Evolutionary conservation across 1,284 basidiomycete species (phyloP).

Genomic region (Melampsora americana): DNA sequence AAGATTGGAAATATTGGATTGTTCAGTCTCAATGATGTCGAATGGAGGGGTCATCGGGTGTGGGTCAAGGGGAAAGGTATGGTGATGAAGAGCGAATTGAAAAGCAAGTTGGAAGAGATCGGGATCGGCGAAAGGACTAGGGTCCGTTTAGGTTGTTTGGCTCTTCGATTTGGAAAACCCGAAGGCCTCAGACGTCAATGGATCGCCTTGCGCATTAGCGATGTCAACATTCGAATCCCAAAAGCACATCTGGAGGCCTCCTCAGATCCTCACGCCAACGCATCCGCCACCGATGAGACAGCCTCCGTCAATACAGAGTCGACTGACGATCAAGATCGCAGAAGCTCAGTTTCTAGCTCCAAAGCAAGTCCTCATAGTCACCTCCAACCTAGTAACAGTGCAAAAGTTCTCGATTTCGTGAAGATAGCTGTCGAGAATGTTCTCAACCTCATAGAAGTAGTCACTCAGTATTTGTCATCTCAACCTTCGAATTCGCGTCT

Average conservation of each 20-base stretch:
- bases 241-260: constrained; percentile 25
- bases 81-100: background rate
- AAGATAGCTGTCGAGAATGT: background rate
- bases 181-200: constrained; percentile 42
- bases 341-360: constrained; percentile 19
- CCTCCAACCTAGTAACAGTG: constrained; percentile 2
- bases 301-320: constrained; percentile 13
- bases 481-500: constrained; percentile 25
- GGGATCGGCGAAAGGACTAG: constrained; percentile 8
- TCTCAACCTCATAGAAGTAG: background rate
- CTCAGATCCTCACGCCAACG: constrained; percentile 3
- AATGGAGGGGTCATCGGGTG: constrained; percentile 32
- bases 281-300: constrained; percentile 22
- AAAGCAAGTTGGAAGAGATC: constrained; percentile 10
- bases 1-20: constrained; percentile 41
- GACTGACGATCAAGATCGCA: constrained; percentile 12
- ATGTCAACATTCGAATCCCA: constrained; percentile 31
- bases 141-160: constrained; percentile 20
- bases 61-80: constrained; percentile 14
- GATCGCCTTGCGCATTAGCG: constrained; percentile 30
- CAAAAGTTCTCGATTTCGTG: background rate
- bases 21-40: constrained; percentile 30
- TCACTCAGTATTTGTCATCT: constrained; percentile 10
- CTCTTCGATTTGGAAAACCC: constrained; percentile 25
- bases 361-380: background rate